phyloP scores from a whole-genome alignment of 257 asterid species.

The Petunia axillaris region DNA sequence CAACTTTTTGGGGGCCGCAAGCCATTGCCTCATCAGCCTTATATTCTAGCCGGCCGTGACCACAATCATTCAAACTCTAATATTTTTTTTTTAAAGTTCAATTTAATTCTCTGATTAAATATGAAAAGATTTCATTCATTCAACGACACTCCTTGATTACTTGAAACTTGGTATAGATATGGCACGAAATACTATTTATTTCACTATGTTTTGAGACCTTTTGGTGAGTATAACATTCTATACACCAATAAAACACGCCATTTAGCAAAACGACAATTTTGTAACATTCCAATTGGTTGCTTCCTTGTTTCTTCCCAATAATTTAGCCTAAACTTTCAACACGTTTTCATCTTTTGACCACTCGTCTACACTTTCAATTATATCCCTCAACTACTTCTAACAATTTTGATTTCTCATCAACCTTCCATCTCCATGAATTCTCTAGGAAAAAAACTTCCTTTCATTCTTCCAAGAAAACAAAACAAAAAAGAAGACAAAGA shows the following conservation, averaged over 20 bases:
- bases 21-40: too few relatives aligned
- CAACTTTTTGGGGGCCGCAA: too few relatives aligned
- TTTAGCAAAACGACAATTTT: background rate
- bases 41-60: too few relatives aligned
- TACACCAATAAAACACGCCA: background rate
- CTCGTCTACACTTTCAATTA: background rate
- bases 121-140: too few relatives aligned
- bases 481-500: slow-evolving; percentile 3
- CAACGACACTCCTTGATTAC: too few relatives aligned
- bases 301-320: background rate
- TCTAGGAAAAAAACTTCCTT: background rate
- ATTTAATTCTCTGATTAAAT: too few relatives aligned
- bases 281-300: background rate
- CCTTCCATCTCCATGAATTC: slow-evolving; percentile 11
- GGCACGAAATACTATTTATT: too few relatives aligned
- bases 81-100: too few relatives aligned
- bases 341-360: slow-evolving; percentile 7
- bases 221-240: background rate
- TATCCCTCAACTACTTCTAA: background rate
- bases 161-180: too few relatives aligned
- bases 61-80: too few relatives aligned
- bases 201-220: too few relatives aligned
- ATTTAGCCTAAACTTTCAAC: slow-evolving; percentile 2
- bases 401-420: background rate
- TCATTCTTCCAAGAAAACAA: background rate